Evolutionary conservation across 805 yeast species (phyloP).

Genomic region (Blastobotrys robertii): DNA sequence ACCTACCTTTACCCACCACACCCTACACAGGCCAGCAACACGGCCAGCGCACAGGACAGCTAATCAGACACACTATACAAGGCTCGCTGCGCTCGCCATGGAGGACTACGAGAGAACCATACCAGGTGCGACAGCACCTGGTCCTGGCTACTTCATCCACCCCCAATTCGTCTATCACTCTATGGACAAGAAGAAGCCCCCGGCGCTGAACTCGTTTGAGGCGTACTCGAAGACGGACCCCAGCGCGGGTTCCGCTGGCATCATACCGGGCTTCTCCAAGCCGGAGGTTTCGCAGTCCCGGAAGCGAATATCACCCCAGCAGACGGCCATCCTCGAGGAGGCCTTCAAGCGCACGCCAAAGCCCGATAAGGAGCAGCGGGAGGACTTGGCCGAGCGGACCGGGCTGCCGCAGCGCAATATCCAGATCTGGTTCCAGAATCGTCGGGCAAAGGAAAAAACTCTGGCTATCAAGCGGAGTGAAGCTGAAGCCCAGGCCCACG

Average conservation of each 20-base stretch:
- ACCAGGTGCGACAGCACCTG: no score
- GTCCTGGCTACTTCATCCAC: no score
- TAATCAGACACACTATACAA: no score
- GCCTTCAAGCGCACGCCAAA: slow-evolving; percentile 68
- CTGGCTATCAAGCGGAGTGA: slow-evolving; percentile 25
- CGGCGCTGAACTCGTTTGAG: slow-evolving; percentile 1
- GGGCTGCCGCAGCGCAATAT: slow-evolving; percentile 79
- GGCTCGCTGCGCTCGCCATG: no score
- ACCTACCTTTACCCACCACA: no score
- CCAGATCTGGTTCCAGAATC: slow-evolving; percentile 89
- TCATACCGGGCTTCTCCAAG: slow-evolving; percentile 4
- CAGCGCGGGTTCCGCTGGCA: slow-evolving; percentile 6
- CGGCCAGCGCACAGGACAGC: no score
- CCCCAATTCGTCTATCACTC: no score
- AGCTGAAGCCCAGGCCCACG: neutral
- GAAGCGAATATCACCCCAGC: slow-evolving; percentile 25
- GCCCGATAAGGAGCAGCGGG: slow-evolving; percentile 64
- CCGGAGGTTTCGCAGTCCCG: slow-evolving; percentile 9
- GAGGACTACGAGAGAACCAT: no score
- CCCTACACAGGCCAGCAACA: no score
- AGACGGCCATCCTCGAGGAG: slow-evolving; percentile 45
- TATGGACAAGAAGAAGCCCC: no score
- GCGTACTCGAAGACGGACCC: slow-evolving; percentile 6
- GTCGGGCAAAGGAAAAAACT: slow-evolving; percentile 50
- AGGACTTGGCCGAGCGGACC: slow-evolving; percentile 57